phyloP scores from a whole-genome alignment of 2,329 filamentous ascomycete species.

The Passalora sequoiae region DNA sequence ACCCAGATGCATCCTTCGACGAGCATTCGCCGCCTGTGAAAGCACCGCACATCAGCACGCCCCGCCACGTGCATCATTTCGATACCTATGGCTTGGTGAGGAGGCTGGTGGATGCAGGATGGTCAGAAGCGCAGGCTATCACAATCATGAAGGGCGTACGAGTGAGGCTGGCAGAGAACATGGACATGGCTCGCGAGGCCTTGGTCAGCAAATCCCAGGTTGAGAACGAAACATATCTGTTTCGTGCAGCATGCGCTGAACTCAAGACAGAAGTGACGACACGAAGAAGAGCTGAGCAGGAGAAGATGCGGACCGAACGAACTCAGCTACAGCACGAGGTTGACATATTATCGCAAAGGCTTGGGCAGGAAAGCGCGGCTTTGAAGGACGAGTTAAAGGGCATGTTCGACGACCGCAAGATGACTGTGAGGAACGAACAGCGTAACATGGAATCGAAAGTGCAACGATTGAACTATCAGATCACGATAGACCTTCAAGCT shows the following conservation, averaged over 20 bases:
- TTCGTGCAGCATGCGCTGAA: constrained; percentile 88
- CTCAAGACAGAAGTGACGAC: constrained; percentile 81
- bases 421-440: constrained; percentile 85
- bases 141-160: constrained; percentile 91
- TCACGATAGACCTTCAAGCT: constrained; percentile 81
- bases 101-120: constrained; percentile 66
- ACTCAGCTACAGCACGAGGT: constrained; percentile 87
- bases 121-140: constrained; percentile 67
- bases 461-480: constrained; percentile 94
- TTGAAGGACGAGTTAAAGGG: constrained; percentile 90
- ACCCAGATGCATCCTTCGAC: constrained; percentile 23
- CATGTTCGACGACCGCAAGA: constrained; percentile 93
- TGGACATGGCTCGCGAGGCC: constrained; percentile 72
- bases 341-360: constrained; percentile 80
- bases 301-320: constrained; percentile 75
- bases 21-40: constrained; percentile 50
- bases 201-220: constrained; percentile 87
- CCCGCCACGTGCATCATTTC: constrained; percentile 90
- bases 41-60: constrained; percentile 57
- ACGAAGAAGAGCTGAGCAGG: constrained; percentile 68
- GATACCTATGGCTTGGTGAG: constrained; percentile 88
- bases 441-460: constrained; percentile 75
- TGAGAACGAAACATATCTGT: constrained; percentile 90
- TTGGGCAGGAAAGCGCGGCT: constrained; percentile 75
- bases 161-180: constrained; percentile 67